Evolutionary conservation across 1,284 basidiomycete species (phyloP), one percentile per base, ranked within the genome.

Genomic region (Sanguinoderma infundibulare): DNA sequence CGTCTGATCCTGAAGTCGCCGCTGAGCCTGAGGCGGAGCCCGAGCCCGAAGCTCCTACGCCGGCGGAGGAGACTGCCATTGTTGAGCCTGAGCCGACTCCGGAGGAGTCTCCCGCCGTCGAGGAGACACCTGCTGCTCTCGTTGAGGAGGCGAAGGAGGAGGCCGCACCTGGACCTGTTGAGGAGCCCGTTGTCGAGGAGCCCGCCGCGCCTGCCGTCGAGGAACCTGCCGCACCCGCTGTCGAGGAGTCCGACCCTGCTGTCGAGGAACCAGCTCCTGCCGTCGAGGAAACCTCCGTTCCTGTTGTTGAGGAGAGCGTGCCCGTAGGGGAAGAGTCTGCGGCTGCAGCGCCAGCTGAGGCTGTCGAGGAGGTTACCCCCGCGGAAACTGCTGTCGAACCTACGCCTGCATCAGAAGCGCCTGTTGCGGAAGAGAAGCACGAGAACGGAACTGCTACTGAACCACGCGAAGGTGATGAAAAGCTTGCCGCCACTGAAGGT

Each of bases 401-500:
- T 14, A 47, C 36, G 42, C 17, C 50, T 12, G 14, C 46, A 3
- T 47, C 10, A 5, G 57, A 51, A 20, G 53, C 26, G 39, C 10
- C 53, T 22, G 30, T 30, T 24, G 47, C 56, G n/a, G 46, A 32
- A 20, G 59, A 63, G 60, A 58, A 57, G 53, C 57, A 57, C 24
- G 63, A 55, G 57, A 61, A 61, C 32, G 60, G 57, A 3, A 10
- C 49, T 17, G 50, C 44, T 28, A 36, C 28, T 34, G 57, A 55
- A 24, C 6, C 55, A 40, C 39, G 26, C 5, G 62, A 63, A 9
- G 53, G 28, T 40, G 53, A 57, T 39, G 63, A 65, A 62, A 63
- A 67, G 59, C 60, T 58, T 28, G 61, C 53, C 39, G 59, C 57
- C 14, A 52, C 56, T 51, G 61, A 60, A 35, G 61, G 55, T 61